Evolutionary conservation across 495 filamentous ascomycete species (phyloP).

Genomic region (Aspergillus bertholletiae): DNA sequence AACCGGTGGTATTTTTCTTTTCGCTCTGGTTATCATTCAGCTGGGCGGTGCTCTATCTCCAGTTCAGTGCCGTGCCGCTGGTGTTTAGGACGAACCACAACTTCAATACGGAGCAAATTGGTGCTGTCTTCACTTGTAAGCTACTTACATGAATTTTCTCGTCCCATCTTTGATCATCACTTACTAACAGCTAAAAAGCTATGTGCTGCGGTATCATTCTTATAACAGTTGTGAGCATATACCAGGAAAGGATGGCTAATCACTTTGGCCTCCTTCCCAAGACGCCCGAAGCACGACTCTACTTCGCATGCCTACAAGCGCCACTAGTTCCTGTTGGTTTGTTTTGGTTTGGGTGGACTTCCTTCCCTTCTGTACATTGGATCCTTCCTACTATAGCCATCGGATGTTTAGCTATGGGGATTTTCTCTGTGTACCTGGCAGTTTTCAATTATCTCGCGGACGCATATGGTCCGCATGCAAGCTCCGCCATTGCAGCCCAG

Average conservation of each 20-base stretch:
- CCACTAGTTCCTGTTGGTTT: conserved; percentile 68
- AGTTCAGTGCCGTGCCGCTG: conserved; percentile 73
- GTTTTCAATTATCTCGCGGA: conserved; percentile 94
- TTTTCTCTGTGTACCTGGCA: conserved; percentile 83
- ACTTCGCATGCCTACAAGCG: conserved; percentile 74
- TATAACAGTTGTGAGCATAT: conserved; percentile 68
- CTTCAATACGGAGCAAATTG: conserved; percentile 64
- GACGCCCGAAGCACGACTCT: conserved; percentile 75
- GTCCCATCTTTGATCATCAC: no score
- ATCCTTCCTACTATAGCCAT: conserved; percentile 72
- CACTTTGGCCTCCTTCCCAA: conserved; percentile 40
- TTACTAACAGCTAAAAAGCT: no score
- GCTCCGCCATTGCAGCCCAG: conserved; percentile 84
- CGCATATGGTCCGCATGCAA: conserved; percentile 79
- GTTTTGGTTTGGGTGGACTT: conserved; percentile 82
- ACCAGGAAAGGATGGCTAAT: conserved; percentile 57
- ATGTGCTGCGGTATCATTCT: conserved; percentile 66
- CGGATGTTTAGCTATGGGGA: conserved; percentile 76
- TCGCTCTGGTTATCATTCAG: conserved; percentile 86
- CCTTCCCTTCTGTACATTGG: conserved; percentile 65
- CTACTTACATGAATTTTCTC: neutral
- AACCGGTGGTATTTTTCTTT: conserved; percentile 94
- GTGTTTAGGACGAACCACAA: conserved; percentile 68
- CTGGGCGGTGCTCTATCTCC: conserved; percentile 88
- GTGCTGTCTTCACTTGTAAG: conserved; percentile 66